Evolutionary conservation across 192 early-diverging fungal genomes (phyloP), one percentile per base, ranked within the genome.

Genomic region (Gigaspora rosea): DNA sequence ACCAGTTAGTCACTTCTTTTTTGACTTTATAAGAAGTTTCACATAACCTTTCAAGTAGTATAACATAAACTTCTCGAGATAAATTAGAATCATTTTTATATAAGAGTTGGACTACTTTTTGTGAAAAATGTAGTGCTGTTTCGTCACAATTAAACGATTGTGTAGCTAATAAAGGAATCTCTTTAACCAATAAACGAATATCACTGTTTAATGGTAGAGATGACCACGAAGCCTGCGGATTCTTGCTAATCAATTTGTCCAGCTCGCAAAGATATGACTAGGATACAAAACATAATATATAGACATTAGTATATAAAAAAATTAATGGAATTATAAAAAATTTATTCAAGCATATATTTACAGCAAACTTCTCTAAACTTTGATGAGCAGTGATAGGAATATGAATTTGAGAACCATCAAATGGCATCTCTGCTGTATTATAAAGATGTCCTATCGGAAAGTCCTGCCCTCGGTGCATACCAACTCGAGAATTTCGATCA

Each of bases 1-100:
- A 81, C 98, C 98, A 99, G 47, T 89, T 88, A 12, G 89, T 92
- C 35, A 98, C 93, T 80, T 98, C 95, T 69, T 92, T 91, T 16
- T 86, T 88, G 9, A 95, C 91, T 47, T 89, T 89, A 62, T 86
- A 86, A 0, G 98, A 96, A 61, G 91, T 80, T 59, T 96, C 95
- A 76, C 95, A 97, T 46, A 99, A 84, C 11, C 91, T 87, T 72
- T 92, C 93, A 72, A 99, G 84, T 3, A 98, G 79, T 22, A 90
- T 81, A 7, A 94, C 91, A 80, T 95, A 98, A 18, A 93, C 83
- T 62, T 96, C 95, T 15, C 94, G 88, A 12, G 92, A 86, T 20
- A 97, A 83, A 1, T 83, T 79, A 48, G 90, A 88, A 41, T 95
- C 93, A 61, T 89, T 88, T 54, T 90, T 90, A 86, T 94, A 99